phyloP scores from a whole-genome alignment of 108 stramenopile species.

The Hondaea fermentalgiana region DNA sequence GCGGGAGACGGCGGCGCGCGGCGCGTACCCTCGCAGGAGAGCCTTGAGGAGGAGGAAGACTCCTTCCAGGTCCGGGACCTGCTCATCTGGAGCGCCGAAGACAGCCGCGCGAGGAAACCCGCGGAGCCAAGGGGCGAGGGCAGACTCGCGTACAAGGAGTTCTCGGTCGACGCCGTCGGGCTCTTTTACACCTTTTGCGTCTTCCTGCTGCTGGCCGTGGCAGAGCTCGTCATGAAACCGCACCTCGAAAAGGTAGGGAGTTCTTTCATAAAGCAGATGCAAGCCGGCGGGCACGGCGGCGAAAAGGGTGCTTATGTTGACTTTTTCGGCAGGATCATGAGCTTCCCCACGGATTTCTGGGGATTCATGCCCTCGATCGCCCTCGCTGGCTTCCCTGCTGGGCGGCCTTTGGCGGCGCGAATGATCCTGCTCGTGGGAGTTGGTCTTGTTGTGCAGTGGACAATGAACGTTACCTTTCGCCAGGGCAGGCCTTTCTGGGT shows the following conservation, averaged over 20 bases:
- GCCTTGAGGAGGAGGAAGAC: neutral
- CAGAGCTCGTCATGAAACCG: neutral
- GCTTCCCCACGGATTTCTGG: neutral
- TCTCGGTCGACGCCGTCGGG: neutral
- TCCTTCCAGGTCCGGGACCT: neutral
- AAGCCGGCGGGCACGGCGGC: neutral
- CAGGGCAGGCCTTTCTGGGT: slow-evolving; percentile 11
- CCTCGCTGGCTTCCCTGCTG: neutral
- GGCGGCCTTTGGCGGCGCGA: neutral
- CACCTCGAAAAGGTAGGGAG: neutral
- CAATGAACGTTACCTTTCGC: neutral
- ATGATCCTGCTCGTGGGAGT: neutral
- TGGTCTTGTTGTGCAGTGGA: neutral
- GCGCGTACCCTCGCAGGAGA: neutral
- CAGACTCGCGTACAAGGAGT: neutral
- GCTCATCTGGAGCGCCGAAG: neutral
- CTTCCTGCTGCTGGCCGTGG: neutral
- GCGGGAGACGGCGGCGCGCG: neutral
- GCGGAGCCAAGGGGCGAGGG: neutral
- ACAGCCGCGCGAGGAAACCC: neutral
- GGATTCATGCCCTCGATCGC: neutral
- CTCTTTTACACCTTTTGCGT: neutral
- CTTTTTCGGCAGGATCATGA: neutral
- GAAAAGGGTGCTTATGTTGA: neutral
- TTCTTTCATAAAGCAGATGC: neutral